A percentile compares a stretch with the other conserved stretches of the same genome.
phyloP scores from a whole-genome alignment of 345 rosid genomes.

The Euphorbia peplus region DNA sequence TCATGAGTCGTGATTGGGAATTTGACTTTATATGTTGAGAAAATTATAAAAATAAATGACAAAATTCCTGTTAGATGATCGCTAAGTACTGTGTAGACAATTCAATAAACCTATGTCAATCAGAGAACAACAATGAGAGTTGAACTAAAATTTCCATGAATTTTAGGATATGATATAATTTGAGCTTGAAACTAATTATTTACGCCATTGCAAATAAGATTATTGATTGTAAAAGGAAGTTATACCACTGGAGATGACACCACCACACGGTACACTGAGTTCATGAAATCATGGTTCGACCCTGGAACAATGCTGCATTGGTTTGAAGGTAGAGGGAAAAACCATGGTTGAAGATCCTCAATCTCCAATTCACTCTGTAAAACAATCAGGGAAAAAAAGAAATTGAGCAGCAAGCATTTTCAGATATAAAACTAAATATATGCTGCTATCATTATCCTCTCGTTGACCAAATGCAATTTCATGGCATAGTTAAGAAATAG shows the following conservation, averaged over 20 bases:
- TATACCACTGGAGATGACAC: slow-evolving; percentile 92
- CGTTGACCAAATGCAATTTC: not conserved
- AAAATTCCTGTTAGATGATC: not conserved
- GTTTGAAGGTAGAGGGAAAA: slow-evolving; percentile 72
- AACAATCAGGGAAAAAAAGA: slow-evolving; percentile 11
- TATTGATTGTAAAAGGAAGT: slow-evolving; percentile 19
- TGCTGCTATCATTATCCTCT: not conserved
- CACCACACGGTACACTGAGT: slow-evolving; percentile 62
- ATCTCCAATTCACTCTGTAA: slow-evolving; percentile 47
- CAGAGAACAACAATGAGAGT: not conserved
- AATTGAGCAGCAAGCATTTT: slow-evolving; percentile 5
- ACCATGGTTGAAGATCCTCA: slow-evolving; percentile 72
- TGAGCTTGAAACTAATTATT: not conserved
- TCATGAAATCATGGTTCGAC: slow-evolving; percentile 74
- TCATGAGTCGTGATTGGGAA: not conserved
- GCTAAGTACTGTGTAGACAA: not conserved
- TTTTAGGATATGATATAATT: not conserved
- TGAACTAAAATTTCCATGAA: not conserved
- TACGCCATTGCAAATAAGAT: not conserved
- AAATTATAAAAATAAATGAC: not conserved
- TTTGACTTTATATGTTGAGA: not conserved
- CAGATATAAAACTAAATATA: not conserved
- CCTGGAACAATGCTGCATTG: slow-evolving; percentile 61
- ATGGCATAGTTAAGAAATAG: not conserved
- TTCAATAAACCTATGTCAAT: not conserved